A percentile compares a stretch with the other conserved stretches of the same genome.
Evolutionary conservation across 1,284 basidiomycete species (phyloP).

Genomic region (Abortiporus biennis): DNA sequence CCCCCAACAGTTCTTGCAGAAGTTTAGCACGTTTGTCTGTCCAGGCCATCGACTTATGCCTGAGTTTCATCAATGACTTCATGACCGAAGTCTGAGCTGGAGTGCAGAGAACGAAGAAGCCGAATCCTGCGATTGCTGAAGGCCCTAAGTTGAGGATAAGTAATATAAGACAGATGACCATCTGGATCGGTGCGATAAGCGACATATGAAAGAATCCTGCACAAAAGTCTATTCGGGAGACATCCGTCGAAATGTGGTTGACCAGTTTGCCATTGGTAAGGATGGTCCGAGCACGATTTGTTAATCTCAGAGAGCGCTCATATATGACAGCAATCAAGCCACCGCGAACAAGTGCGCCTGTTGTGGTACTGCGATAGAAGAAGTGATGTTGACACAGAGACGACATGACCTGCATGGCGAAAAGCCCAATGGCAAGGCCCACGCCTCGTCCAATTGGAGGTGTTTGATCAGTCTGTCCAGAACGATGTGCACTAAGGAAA

Average conservation of each 20-base stretch:
- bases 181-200: slow-evolving; percentile 73
- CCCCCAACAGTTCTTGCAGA: slow-evolving; percentile 78
- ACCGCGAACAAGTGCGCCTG: slow-evolving; percentile 78
- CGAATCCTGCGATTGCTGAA: slow-evolving; percentile 80
- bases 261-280: slow-evolving; percentile 84
- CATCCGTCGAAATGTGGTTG: slow-evolving; percentile 92
- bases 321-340: slow-evolving; percentile 91
- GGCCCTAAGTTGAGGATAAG: slow-evolving; percentile 72
- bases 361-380: slow-evolving; percentile 67
- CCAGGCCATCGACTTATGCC: slow-evolving; percentile 82
- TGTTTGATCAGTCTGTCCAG: slow-evolving; percentile 31
- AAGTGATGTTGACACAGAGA: slow-evolving; percentile 78
- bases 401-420: slow-evolving; percentile 63
- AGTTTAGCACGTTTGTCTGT: slow-evolving; percentile 86
- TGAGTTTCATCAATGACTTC: slow-evolving; percentile 67
- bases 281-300: slow-evolving; percentile 77
- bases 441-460: slow-evolving; percentile 70
- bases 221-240: slow-evolving; percentile 87
- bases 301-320: slow-evolving; percentile 71
- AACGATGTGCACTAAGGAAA: slow-evolving; percentile 32
- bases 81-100: slow-evolving; percentile 67
- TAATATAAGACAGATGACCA: slow-evolving; percentile 65
- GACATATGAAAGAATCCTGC: slow-evolving; percentile 79
- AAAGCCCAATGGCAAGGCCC: slow-evolving; percentile 68
- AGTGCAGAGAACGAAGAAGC: slow-evolving; percentile 67